Evolutionary conservation across 331 rosid genomes (phyloP).

Genomic region (Pyrus hybrid): DNA sequence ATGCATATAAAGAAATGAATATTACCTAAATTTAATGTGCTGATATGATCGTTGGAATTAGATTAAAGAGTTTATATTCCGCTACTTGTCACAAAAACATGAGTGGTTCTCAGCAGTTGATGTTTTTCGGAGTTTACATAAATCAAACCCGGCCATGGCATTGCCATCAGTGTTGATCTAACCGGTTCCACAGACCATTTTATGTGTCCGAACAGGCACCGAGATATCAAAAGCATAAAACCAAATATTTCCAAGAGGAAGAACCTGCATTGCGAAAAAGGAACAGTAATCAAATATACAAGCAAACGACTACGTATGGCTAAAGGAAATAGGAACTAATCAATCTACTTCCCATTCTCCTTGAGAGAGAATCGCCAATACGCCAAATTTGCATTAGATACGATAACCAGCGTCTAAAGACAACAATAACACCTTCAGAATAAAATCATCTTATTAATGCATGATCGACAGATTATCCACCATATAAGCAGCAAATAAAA

Average conservation of each 20-base stretch:
- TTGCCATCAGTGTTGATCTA: neutral
- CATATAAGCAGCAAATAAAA: neutral
- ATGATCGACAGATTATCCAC: too few relatives aligned
- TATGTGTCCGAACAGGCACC: conserved; percentile 26
- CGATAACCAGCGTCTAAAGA: conserved; percentile 6
- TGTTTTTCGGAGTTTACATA: too few relatives aligned
- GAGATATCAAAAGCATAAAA: conserved; percentile 1
- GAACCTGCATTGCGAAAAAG: conserved; percentile 2
- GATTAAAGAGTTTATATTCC: neutral
- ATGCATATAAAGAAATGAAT: neutral
- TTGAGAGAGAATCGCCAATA: neutral
- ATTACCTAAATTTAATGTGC: neutral
- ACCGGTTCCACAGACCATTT: conserved; percentile 16
- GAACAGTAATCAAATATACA: neutral
- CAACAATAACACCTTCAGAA: neutral
- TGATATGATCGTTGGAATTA: neutral
- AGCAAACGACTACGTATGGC: neutral
- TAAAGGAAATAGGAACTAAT: neutral
- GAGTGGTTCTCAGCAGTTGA: neutral
- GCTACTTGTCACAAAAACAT: neutral
- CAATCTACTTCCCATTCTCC: conserved; percentile 15
- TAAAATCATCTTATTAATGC: neutral
- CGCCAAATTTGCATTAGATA: conserved; percentile 17
- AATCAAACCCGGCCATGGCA: too few relatives aligned
- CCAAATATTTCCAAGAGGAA: neutral